Conservation (phyloP, 2,329 filamentous ascomycete genomes). For the Orbilia quercus region DNA sequence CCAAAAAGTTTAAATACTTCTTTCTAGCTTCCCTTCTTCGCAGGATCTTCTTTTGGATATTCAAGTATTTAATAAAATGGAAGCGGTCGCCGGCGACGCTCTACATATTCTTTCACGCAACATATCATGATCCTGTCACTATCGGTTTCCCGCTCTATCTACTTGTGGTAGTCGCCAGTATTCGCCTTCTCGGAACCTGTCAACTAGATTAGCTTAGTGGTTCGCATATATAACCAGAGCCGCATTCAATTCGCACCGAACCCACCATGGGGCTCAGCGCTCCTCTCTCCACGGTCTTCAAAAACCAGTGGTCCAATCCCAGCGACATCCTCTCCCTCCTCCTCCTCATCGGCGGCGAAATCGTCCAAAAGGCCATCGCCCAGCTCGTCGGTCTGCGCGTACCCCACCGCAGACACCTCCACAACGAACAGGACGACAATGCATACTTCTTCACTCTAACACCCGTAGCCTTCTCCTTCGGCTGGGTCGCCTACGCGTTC, state of each 20-base stretch:
- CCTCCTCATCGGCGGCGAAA: conserved; percentile 62
- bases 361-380: conserved; percentile 62
- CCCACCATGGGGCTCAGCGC: conserved; percentile 11
- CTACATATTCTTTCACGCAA: neutral
- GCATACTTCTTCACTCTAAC: conserved; percentile 58
- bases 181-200: neutral
- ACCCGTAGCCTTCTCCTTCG: conserved; percentile 62
- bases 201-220: no score
- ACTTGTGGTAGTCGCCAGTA: neutral
- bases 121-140: neutral
- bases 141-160: neutral
- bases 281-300: conserved; percentile 22
- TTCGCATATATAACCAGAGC: conserved; percentile 2
- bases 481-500: conserved; percentile 58
- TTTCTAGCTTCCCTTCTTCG: neutral
- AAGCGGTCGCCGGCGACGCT: conserved; percentile 26
- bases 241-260: neutral
- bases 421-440: conserved; percentile 49
- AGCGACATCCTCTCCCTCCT: conserved; percentile 61
- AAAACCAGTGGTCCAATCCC: conserved; percentile 55
- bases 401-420: conserved; percentile 35
- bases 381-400: conserved; percentile 60
- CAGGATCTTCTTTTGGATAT: neutral
- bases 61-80: conserved; percentile 16
- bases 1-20: neutral